Evolutionary conservation across 2,329 filamentous ascomycete species (phyloP).

Genomic region (Alternaria alternata): DNA sequence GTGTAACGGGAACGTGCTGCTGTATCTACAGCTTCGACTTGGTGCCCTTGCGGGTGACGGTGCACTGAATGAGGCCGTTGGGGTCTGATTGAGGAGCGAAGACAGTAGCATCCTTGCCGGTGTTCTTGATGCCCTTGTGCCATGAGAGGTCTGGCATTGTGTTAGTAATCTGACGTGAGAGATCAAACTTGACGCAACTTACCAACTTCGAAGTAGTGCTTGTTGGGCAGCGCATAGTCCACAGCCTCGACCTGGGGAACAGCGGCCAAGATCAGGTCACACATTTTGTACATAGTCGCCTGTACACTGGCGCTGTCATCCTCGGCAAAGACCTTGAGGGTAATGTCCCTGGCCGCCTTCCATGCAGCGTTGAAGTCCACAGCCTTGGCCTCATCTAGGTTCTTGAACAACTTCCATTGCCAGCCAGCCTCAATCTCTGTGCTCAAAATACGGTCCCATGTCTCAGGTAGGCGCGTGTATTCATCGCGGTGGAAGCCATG

Average conservation of each 20-base stretch:
- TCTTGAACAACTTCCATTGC: conserved; percentile 79
- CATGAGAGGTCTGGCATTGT: conserved; percentile 79
- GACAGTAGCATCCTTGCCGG: conserved; percentile 92
- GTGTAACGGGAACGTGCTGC: conserved; percentile 12
- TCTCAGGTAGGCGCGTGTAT: conserved; percentile 88
- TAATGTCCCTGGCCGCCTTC: conserved; percentile 79
- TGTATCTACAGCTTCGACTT: conserved; percentile 55
- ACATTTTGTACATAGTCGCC: conserved; percentile 99
- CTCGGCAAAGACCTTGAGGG: conserved; percentile 88
- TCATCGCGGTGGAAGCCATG: conserved; percentile 93
- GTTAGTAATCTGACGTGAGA: conserved; percentile 14
- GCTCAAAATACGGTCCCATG: conserved; percentile 93
- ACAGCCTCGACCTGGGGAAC: conserved; percentile 76
- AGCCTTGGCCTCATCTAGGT: conserved; percentile 71
- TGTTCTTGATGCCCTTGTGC: conserved; percentile 96
- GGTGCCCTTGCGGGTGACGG: conserved; percentile 69
- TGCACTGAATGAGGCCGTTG: conserved; percentile 95
- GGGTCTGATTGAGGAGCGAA: conserved; percentile 92
- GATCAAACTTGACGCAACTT: conserved; percentile 49
- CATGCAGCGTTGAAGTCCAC: conserved; percentile 81
- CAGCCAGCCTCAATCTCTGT: conserved; percentile 90
- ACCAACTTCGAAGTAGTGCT: conserved; percentile 98
- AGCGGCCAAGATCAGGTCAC: conserved; percentile 79
- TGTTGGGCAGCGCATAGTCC: conserved; percentile 90
- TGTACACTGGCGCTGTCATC: conserved; percentile 94